Base-by-base conservation (phyloP, 805 yeast species). In the Ogataea trehalophila region DNA sequence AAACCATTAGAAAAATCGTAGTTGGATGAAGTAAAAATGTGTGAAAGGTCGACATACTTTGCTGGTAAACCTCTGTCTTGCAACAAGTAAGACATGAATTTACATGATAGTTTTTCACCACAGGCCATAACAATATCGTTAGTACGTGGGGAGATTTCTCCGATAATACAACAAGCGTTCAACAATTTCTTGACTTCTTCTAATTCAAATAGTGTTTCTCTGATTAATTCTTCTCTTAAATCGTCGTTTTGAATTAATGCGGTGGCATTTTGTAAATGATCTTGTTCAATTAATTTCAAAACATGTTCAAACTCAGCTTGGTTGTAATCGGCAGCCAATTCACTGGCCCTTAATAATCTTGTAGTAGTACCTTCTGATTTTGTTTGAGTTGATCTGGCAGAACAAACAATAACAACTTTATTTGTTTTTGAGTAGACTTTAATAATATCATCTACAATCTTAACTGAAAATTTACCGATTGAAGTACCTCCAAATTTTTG, bases 401-500 rank as follows among this genome's bases (percentile, higher is more conserved):
- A 86, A 66, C 99, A 94, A 3, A 94, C 99, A 22, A 92, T 95
- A 2, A 95, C 97, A 15, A 91, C 96, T 46, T 84, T 76, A 55
- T 75, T 75, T 41, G 70, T 69, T 37, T 76, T 68, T 34, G 81
- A 71, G 62, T 81, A 88, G 22, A 73, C 79, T 60, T 80, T 81
- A 42, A 94, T 87, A 42, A 94, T 89, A 55, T 89, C 87, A 50
- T 86, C 85, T 26, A 89, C 90, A 46, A 94, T 94, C 54, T 84
- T 78, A 44, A 77, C 81, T 9, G 97, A 87, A 66, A 94, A 91
- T 65, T 94, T 94, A 20, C 99, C 99, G 33, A 94, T 97, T 41
- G 94, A 83, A 15, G 99, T 94, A 45, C 99, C 99, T 42, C 99
- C 99, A 61, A 88, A 94, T 68, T 94, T 94, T 67, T 94, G 99